Base-by-base conservation (phyloP, 164 flowering plant species). In the Stephania japonica region DNA sequence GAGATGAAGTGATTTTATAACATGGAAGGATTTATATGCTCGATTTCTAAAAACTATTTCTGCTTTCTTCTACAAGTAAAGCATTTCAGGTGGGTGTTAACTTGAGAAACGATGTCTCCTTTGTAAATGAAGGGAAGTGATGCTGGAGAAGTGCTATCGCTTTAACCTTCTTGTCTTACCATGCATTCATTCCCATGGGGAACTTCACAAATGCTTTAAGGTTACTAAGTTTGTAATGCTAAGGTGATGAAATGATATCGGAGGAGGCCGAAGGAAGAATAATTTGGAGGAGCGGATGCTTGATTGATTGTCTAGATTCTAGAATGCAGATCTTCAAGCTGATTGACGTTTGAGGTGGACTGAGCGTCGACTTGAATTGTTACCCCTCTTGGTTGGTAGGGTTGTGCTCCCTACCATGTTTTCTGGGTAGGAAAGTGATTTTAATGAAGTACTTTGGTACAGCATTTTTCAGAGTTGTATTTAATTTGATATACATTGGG, bases 1-100 rank as follows among this genome's bases (percentile, higher is more conserved):
- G 80, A 89, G 70, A 79, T 90, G 79, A 77, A 77, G 47, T 65
- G 41, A 3, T 32, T 42, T 56, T 14, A 21, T 5, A 9, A 63
- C 49, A 62, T 47, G 53, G 53, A 16, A 11, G 50, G 19, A 47
- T 49, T 25, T 32, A 61, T 77, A 26, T 61, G 64, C 26, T 11
- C 5, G 38, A 41, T 23, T 32, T 32, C 19, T 26, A 21, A 44
- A 32, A 42, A 23, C 19, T 59, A 16, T 16, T 26, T 24, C 47
- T 19, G 25, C 47, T 67, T 67, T 38, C n/a, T 38, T 38, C 16
- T 21, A n/a, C 13, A 16, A 42, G 70, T 32, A 23, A 10, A 26
- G 67, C 67, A 25, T 25, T 25, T 24, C 0, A 24, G 21, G 59
- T 14, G 24, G n/a, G 67, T 9, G 18, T 63, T 32, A 63, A 0